Evolutionary conservation across 2,329 filamentous ascomycete genomes (phyloP).

Genomic region (Colletotrichum falcatum): DNA sequence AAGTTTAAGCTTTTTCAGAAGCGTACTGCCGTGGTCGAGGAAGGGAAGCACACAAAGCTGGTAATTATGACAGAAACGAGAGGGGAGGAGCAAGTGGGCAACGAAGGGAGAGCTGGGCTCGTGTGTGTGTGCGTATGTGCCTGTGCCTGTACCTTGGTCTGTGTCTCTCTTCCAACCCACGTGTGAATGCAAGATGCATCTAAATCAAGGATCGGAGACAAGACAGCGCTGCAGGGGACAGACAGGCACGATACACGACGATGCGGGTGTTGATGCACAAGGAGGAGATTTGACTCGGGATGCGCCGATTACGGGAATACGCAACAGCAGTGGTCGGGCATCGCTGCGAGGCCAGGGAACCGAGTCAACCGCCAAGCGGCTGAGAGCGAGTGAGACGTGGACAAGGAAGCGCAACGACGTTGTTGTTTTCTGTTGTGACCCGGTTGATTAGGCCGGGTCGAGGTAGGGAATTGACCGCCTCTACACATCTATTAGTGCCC

Average conservation of each 20-base stretch:
- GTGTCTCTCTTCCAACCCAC: background rate
- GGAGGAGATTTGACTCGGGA: background rate
- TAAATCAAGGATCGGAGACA: slow-evolving; percentile 9
- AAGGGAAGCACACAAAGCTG: slow-evolving; percentile 4
- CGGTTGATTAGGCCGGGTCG: background rate
- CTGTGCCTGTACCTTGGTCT: background rate
- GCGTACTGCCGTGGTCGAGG: slow-evolving; percentile 1
- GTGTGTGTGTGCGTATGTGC: background rate
- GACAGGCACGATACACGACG: slow-evolving; percentile 8
- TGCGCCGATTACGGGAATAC: background rate
- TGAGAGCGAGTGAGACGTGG: background rate
- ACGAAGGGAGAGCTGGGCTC: slow-evolving; percentile 1
- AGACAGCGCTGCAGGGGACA: slow-evolving; percentile 13
- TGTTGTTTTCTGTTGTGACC: slow-evolving; percentile 22
- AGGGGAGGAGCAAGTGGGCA: background rate
- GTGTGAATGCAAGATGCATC: background rate
- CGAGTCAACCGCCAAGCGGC: background rate
- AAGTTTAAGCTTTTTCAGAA: slow-evolving; percentile 6
- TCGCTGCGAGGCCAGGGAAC: slow-evolving; percentile 15
- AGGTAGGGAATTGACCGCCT: slow-evolving; percentile 30
- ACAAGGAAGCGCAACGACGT: slow-evolving; percentile 1
- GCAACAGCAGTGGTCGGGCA: background rate
- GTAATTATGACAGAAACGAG: background rate
- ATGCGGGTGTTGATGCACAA: slow-evolving; percentile 6
- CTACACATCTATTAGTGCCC: slow-evolving; percentile 27